Evolutionary conservation across 192 early-diverging fungal species (phyloP).

Genomic region (Phycomyces nitens): DNA sequence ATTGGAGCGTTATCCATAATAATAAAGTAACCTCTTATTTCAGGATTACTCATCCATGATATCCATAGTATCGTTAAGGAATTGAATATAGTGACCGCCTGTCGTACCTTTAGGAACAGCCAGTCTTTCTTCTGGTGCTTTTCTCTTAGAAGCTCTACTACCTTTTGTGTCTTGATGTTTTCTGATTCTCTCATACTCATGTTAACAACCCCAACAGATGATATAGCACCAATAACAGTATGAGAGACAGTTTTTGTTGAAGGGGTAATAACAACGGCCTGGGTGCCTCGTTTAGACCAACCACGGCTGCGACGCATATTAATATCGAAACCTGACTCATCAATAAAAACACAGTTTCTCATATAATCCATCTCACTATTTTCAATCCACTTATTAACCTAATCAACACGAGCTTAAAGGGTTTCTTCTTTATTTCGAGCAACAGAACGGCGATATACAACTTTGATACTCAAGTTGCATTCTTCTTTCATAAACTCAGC

Average conservation of each 20-base stretch:
- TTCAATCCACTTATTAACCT: constrained; percentile 6
- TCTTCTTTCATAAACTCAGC: constrained; percentile 12
- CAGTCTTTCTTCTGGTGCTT: constrained; percentile 2
- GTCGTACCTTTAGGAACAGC: constrained; percentile 6
- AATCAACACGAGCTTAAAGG: not conserved
- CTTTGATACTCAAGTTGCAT: constrained; percentile 7
- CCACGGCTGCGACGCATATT: constrained; percentile 1
- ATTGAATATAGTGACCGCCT: not conserved
- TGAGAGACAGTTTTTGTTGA: constrained; percentile 9
- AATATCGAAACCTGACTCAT: not conserved
- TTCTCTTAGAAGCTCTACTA: not conserved
- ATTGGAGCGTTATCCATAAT: constrained; percentile 11
- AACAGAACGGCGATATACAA: not conserved
- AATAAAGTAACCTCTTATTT: constrained; percentile 9
- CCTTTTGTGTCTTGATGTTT: not conserved
- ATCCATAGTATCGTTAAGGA: constrained; percentile 2
- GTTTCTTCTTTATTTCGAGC: constrained; percentile 4
- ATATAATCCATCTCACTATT: constrained; percentile 10
- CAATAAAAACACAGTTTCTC: constrained; percentile 4
- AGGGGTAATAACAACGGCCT: not conserved
- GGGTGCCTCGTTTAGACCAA: not conserved
- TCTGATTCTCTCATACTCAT: not conserved
- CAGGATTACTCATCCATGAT: constrained; percentile 7
- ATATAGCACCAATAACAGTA: constrained; percentile 11
- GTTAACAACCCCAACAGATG: constrained; percentile 3